A percentile compares a stretch with the other conserved stretches of the same genome.
Conservation (phyloP, 768 basidiomycete genomes). For the Trametes sanguinea region DNA sequence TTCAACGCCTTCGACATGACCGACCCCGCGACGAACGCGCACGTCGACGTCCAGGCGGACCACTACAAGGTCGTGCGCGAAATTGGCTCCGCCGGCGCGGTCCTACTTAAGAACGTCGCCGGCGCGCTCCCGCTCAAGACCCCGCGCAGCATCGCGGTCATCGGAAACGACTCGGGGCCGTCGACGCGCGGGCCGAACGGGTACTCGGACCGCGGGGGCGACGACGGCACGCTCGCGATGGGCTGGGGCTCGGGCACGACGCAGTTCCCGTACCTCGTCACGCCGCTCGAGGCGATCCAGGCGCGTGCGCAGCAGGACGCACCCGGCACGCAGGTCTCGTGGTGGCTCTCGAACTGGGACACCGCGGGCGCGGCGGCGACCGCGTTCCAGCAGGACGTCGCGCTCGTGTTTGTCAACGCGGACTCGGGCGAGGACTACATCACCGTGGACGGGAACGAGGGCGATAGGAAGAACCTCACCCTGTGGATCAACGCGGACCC, state of each 20-base stretch:
- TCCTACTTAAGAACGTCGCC: constrained; percentile 72
- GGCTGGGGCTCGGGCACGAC: constrained; percentile 79
- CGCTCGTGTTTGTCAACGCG: constrained; percentile 76
- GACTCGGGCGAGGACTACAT: constrained; percentile 87
- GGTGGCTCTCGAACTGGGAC: constrained; percentile 32
- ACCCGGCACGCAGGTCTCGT: constrained; percentile 22
- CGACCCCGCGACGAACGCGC: constrained; percentile 55
- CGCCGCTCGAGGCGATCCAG: constrained; percentile 84
- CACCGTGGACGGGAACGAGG: constrained; percentile 76
- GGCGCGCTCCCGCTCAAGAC: constrained; percentile 59
- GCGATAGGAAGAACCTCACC: constrained; percentile 74
- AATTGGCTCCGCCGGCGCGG: constrained; percentile 72
- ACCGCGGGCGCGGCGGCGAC: constrained; percentile 24
- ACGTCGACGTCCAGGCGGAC: constrained; percentile 68
- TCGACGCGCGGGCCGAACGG: constrained; percentile 49
- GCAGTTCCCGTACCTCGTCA: constrained; percentile 77
- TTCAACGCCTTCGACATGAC: constrained; percentile 66
- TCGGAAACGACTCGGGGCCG: constrained; percentile 58
- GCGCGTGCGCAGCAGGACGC: constrained; percentile 60
- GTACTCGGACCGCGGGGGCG: constrained; percentile 42
- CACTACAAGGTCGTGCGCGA: constrained; percentile 68
- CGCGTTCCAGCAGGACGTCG: constrained; percentile 57
- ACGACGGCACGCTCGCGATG: constrained; percentile 76
- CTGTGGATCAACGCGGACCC: constrained; percentile 75
- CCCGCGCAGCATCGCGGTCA: constrained; percentile 58